Percentiles rank a stretch among this genome's conserved stretches.
Conservation (phyloP, 768 basidiomycete species). For the Russula griseocarnosa region DNA sequence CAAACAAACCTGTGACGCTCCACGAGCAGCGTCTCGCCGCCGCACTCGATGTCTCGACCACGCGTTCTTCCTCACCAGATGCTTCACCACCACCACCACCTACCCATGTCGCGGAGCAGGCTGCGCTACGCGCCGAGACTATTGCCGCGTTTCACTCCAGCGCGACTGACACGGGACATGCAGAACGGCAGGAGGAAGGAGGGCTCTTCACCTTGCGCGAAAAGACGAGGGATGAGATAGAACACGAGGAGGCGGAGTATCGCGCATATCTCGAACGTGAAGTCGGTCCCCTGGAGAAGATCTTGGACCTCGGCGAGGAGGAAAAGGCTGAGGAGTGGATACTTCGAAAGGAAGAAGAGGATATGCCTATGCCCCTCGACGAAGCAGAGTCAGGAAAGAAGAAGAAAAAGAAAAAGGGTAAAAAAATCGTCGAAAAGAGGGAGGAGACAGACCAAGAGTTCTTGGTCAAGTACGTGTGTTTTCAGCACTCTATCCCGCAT, state of each 20-base stretch:
- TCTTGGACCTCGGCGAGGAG: slow-evolving; percentile 55
- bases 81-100: slow-evolving; percentile 45
- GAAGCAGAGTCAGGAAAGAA: slow-evolving; percentile 34
- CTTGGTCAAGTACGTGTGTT: slow-evolving; percentile 69
- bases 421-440: slow-evolving; percentile 36
- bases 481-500: slow-evolving; percentile 4
- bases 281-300: slow-evolving; percentile 67
- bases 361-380: slow-evolving; percentile 31
- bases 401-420: slow-evolving; percentile 34
- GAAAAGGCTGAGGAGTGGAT: slow-evolving; percentile 28
- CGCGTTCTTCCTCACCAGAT: slow-evolving; percentile 47
- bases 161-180: slow-evolving; percentile 33
- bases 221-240: slow-evolving; percentile 72
- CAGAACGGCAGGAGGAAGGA: slow-evolving; percentile 51
- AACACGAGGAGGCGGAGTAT: slow-evolving; percentile 83
- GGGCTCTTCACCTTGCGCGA: slow-evolving; percentile 71
- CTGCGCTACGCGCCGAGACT: slow-evolving; percentile 69
- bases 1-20: slow-evolving; percentile 67
- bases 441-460: slow-evolving; percentile 80
- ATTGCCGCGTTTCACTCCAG: slow-evolving; percentile 74
- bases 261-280: slow-evolving; percentile 73
- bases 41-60: slow-evolving; percentile 52
- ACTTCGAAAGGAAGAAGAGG: slow-evolving; percentile 33
- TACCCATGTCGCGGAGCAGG: slow-evolving; percentile 79
- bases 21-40: slow-evolving; percentile 69